Percentiles rank a stretch among this genome's conserved stretches.
Evolutionary conservation across 2,329 filamentous ascomycete species (phyloP).

Genomic region (Bipolaris bicolor): DNA sequence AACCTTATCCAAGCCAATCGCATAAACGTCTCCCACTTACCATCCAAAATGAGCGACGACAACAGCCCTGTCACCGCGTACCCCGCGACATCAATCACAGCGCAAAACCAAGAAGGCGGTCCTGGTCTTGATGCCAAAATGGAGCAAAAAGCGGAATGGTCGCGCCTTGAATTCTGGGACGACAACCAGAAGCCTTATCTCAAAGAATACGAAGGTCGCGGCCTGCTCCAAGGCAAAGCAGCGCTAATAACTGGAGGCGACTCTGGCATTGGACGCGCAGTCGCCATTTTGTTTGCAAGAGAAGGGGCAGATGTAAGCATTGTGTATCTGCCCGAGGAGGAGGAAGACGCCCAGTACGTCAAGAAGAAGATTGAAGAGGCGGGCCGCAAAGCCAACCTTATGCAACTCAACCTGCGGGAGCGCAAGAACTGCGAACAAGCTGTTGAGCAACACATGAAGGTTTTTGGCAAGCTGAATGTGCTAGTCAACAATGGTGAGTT

Average conservation of each 20-base stretch:
- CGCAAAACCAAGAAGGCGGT: constrained; percentile 26
- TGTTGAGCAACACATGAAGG: constrained; percentile 67
- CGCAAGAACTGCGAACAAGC: constrained; percentile 70
- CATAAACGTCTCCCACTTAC: background rate
- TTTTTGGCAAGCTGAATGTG: constrained; percentile 72
- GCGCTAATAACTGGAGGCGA: constrained; percentile 77
- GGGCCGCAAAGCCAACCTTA: constrained; percentile 59
- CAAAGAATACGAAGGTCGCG: constrained; percentile 30
- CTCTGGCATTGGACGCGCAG: constrained; percentile 75
- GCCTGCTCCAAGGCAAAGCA: constrained; percentile 36
- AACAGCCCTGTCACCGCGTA: constrained; percentile 26
- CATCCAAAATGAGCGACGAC: constrained; percentile 17
- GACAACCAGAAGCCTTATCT: constrained; percentile 29
- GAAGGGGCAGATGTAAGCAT: constrained; percentile 77
- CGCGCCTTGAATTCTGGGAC: constrained; percentile 30
- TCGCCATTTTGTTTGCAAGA: constrained; percentile 76
- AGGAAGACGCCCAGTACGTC: constrained; percentile 75
- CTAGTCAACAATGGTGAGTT: constrained; percentile 28
- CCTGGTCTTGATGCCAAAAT: constrained; percentile 25
- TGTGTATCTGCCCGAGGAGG: constrained; percentile 73
- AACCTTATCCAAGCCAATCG: background rate
- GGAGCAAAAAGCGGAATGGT: constrained; percentile 27
- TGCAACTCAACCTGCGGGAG: constrained; percentile 63
- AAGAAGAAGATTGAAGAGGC: constrained; percentile 69
- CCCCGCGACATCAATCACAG: constrained; percentile 23